Evolutionary conservation across 2,329 filamentous ascomycete species (phyloP), one percentile per base, ranked within the genome.

Genomic region (Scorias spongiosa): DNA sequence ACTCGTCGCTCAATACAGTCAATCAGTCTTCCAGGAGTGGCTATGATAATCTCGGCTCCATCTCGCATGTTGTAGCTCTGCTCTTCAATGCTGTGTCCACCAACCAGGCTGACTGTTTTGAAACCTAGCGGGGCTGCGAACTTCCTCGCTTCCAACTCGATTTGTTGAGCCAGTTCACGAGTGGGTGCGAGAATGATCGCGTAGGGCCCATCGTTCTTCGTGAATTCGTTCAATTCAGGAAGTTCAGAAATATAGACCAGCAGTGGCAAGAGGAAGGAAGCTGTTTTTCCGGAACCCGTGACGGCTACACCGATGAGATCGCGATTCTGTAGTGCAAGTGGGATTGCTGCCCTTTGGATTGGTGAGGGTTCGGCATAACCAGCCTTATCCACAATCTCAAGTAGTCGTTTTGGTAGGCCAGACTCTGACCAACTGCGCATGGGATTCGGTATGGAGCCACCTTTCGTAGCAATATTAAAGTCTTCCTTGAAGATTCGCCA

Each of bases 401-500:
- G 72, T 42, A 98, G 65, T 1, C 78, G 74, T 47, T 75, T 72
- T 2, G 91, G 88, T 34, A 98, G 70, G 5, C 72, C 73, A 2
- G 88, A 93, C 63, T 98, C 91, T 40, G 75, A 60, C 91, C 91
- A 98, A 53, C 73, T 86, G 41, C 91, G 86, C 88, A 98, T 96
- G 0, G 91, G 91, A 56, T 96, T 89, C 1, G 91, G 91, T 44
- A 96, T 86, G 20, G 75, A 74, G 38, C 89, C 89, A 46, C 91
- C 91, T 63, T 94, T 96, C 8, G 87, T 95, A 36, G 81, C 74
- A 60, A 98, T 98, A 54, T 91, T 93, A 67, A 94, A 96, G 64
- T 98, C 88, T 63, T 96, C 91, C 66, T 96, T 98, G 78, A 98
- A 95, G 55, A 98, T 96, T 59, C 91, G 84, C 91, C 91, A 98